Evolutionary conservation across 768 basidiomycete species (phyloP).

Genomic region (Suillus occidentalis): DNA sequence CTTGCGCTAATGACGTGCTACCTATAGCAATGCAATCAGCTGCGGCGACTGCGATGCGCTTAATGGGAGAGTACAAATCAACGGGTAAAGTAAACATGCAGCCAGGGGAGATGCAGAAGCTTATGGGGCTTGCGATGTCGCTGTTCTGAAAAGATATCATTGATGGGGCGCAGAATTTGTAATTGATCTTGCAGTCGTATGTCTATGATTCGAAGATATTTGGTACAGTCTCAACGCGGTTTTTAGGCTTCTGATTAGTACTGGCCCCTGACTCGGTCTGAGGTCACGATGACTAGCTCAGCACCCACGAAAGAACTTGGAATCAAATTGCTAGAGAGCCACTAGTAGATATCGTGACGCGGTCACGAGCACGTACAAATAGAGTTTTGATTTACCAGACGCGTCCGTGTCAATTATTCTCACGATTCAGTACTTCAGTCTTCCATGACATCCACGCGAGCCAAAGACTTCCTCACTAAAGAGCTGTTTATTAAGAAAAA

Average conservation of each 20-base stretch:
- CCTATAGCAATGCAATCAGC: constrained; percentile 32
- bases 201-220: background rate
- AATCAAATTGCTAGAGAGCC: no score
- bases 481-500: constrained; percentile 45
- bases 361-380: no score
- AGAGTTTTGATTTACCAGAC: background rate
- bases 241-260: no score
- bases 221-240: background rate
- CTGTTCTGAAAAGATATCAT: constrained; percentile 9
- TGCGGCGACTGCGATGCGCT: constrained; percentile 30
- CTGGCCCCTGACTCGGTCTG: no score
- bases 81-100: constrained; percentile 25
- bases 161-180: background rate
- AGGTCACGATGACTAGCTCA: no score
- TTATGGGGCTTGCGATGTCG: constrained; percentile 28
- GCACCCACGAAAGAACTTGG: no score
- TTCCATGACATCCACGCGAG: constrained; percentile 29
- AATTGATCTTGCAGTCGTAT: background rate
- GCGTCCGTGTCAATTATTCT: background rate
- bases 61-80: constrained; percentile 24
- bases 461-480: constrained; percentile 45
- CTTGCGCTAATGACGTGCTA: background rate
- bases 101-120: constrained; percentile 27
- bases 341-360: no score
- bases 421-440: constrained; percentile 4